phyloP scores from a whole-genome alignment of 2,329 filamentous ascomycete genomes.

The Aspergillus pseudotamarii region DNA sequence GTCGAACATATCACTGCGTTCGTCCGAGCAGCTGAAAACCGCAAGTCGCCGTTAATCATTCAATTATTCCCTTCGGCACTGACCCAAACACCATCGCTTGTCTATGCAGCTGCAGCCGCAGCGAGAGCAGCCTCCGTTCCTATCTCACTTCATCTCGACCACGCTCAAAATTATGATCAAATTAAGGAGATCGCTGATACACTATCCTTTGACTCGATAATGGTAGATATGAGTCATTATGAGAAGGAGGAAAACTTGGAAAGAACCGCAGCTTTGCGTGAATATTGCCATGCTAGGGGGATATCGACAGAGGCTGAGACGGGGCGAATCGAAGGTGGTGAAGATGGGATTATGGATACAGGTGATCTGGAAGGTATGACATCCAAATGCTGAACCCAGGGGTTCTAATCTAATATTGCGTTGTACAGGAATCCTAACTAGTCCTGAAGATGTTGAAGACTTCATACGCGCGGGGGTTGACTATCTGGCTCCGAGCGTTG shows the following conservation, averaged over 20 bases:
- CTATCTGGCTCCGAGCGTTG: constrained; percentile 71
- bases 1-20: constrained; percentile 10
- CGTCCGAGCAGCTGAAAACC: constrained; percentile 7
- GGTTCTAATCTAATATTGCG: background rate
- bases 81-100: constrained; percentile 40
- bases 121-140: constrained; percentile 58
- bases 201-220: constrained; percentile 67
- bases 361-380: constrained; percentile 54
- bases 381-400: background rate
- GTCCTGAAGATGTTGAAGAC: constrained; percentile 66
- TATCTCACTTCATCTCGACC: constrained; percentile 64
- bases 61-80: constrained; percentile 21
- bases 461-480: constrained; percentile 71
- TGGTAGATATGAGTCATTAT: constrained; percentile 74
- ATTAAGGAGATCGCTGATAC: constrained; percentile 58
- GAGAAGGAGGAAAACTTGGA: constrained; percentile 68
- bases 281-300: constrained; percentile 62
- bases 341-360: constrained; percentile 71
- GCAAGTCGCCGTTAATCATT: constrained; percentile 11
- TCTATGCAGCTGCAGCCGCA: constrained; percentile 54
- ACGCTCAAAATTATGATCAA: constrained; percentile 61
- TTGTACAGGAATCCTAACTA: constrained; percentile 57
- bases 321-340: constrained; percentile 68
- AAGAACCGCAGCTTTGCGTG: constrained; percentile 61
- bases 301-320: constrained; percentile 70